A percentile compares a stretch with the other conserved stretches of the same genome.
Conservation (phyloP, 441 rosid genomes). For the Raphanus hybrid region DNA sequence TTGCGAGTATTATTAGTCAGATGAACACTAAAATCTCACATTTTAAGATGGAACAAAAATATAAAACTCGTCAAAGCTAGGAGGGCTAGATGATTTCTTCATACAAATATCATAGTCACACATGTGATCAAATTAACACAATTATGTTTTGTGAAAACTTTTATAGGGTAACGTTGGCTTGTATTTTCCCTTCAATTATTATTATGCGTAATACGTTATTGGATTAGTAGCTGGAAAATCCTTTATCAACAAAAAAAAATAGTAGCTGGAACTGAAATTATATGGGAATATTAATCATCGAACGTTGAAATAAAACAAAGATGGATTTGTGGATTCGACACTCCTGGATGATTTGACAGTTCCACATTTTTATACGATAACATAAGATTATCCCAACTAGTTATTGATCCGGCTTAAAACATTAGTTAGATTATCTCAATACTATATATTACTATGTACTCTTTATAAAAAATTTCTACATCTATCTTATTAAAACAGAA, state of each 20-base stretch:
- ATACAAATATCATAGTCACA: background rate
- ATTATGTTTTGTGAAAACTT: background rate
- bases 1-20: background rate
- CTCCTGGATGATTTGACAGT: conserved; percentile 33
- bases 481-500: too few species aligned
- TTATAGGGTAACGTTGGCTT: background rate
- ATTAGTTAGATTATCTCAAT: background rate
- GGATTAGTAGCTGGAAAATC: background rate
- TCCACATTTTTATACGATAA: background rate
- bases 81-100: background rate
- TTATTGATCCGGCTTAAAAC: conserved; percentile 12
- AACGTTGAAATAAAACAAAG: conserved; percentile 7
- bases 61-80: background rate
- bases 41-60: background rate
- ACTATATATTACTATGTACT: background rate
- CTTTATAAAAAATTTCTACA: background rate
- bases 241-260: background rate
- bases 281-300: conserved; percentile 4
- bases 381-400: conserved; percentile 10
- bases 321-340: conserved; percentile 6
- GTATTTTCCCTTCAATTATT: background rate
- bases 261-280: background rate
- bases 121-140: background rate
- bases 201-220: background rate
- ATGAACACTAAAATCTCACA: background rate